Evolutionary conservation across 2,329 filamentous ascomycete genomes (phyloP).

Genomic region (Penicillium sumatraense): DNA sequence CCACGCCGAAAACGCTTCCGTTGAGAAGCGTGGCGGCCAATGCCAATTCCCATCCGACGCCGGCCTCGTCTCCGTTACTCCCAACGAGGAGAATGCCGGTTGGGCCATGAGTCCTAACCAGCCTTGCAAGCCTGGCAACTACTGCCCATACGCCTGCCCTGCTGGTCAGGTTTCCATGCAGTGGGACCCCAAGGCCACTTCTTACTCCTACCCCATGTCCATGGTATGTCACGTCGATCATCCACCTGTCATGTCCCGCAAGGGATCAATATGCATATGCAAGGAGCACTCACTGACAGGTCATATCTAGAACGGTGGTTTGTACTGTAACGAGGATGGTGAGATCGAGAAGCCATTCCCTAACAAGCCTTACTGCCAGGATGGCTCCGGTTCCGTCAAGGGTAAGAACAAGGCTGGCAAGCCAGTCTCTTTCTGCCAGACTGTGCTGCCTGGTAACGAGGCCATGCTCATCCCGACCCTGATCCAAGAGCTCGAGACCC

Average conservation of each 20-base stretch:
- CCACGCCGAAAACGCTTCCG: slow-evolving; percentile 31
- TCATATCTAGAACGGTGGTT: slow-evolving; percentile 66
- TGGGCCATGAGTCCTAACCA: slow-evolving; percentile 82
- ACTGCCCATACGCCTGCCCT: slow-evolving; percentile 78
- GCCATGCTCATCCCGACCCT: slow-evolving; percentile 82
- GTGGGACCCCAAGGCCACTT: slow-evolving; percentile 72
- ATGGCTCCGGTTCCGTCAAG: slow-evolving; percentile 67
- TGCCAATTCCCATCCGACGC: slow-evolving; percentile 71
- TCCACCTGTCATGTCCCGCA: slow-evolving; percentile 9
- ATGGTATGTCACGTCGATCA: slow-evolving; percentile 61
- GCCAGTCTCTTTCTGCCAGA: slow-evolving; percentile 75
- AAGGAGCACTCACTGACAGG: slow-evolving; percentile 18
- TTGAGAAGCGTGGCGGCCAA: slow-evolving; percentile 59
- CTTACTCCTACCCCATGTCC: slow-evolving; percentile 70
- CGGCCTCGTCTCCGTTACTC: slow-evolving; percentile 71
- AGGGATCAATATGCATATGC: slow-evolving; percentile 5
- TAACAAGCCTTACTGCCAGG: slow-evolving; percentile 69
- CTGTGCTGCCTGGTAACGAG: slow-evolving; percentile 77
- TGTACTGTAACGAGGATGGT: slow-evolving; percentile 72
- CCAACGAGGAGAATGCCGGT: slow-evolving; percentile 67
- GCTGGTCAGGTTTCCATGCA: slow-evolving; percentile 77
- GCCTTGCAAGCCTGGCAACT: slow-evolving; percentile 67
- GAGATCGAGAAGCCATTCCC: slow-evolving; percentile 72
- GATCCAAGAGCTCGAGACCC: slow-evolving; percentile 59
- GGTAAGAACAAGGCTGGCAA: slow-evolving; percentile 69